Percentiles rank a stretch among this genome's conserved stretches.
Conservation (phyloP, 306 rosid species). For the Glycine tomentella region DNA sequence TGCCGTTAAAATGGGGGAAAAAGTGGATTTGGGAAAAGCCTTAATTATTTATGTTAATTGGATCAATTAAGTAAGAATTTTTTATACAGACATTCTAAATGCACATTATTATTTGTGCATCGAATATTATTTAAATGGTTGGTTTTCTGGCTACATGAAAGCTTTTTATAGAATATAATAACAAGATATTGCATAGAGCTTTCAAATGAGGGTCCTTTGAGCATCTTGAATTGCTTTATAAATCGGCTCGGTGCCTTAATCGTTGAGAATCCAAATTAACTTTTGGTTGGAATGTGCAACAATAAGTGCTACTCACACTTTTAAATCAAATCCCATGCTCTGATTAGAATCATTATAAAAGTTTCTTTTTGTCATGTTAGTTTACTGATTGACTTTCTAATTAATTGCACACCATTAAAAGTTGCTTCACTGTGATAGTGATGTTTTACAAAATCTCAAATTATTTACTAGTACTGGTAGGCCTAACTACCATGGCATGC, state of each 20-base stretch:
- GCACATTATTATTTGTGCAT: not conserved
- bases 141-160: not conserved
- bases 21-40: slow-evolving; percentile 15
- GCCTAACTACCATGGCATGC: slow-evolving; percentile 17
- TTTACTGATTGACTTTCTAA: slow-evolving; percentile 38
- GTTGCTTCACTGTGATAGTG: slow-evolving; percentile 27
- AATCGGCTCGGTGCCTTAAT: not conserved
- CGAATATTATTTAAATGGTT: slow-evolving; percentile 12
- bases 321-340: slow-evolving; percentile 39
- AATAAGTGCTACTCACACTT: slow-evolving; percentile 37
- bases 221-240: slow-evolving; percentile 42
- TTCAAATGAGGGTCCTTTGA: slow-evolving; percentile 35
- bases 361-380: slow-evolving; percentile 38
- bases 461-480: slow-evolving; percentile 1
- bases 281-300: slow-evolving; percentile 51
- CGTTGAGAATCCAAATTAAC: slow-evolving; percentile 41
- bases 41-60: not conserved
- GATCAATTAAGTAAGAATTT: slow-evolving; percentile 4
- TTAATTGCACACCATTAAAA: slow-evolving; percentile 32
- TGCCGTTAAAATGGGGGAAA: not conserved
- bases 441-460: slow-evolving; percentile 13
- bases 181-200: not conserved
- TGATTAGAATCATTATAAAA: slow-evolving; percentile 44
- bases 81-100: slow-evolving; percentile 15
- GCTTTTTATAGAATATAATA: slow-evolving; percentile 29